Conservation (phyloP, 306 rosid species). For the Benincasa hispida region DNA sequence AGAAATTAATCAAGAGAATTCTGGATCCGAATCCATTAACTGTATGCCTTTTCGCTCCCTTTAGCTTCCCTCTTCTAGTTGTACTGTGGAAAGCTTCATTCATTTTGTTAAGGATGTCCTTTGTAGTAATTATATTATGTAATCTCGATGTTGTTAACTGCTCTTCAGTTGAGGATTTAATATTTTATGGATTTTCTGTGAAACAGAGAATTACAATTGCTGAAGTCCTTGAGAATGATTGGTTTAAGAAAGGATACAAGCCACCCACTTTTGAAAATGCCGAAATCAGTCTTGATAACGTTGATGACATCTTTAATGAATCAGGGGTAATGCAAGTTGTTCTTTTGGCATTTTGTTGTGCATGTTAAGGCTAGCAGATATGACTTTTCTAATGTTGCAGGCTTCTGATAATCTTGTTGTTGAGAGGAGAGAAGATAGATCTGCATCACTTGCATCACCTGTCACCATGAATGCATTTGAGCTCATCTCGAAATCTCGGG, state of each 20-base stretch:
- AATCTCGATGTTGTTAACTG: background rate
- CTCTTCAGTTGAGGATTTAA: background rate
- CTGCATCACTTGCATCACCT: constrained; percentile 50
- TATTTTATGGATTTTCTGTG: constrained; percentile 5
- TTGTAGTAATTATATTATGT: background rate
- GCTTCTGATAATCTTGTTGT: constrained; percentile 55
- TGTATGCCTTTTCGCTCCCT: constrained; percentile 30
- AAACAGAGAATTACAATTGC: constrained; percentile 74
- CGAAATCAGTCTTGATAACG: constrained; percentile 57
- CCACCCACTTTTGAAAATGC: constrained; percentile 70
- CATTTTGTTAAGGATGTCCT: background rate
- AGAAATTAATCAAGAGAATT: constrained; percentile 73
- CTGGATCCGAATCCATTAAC: constrained; percentile 79
- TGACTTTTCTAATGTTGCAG: constrained; percentile 21
- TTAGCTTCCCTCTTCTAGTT: background rate
- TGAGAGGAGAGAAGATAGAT: constrained; percentile 53
- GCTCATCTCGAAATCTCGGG: constrained; percentile 86
- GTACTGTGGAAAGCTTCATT: background rate
- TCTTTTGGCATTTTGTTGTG: constrained; percentile 5
- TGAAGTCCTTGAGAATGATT: constrained; percentile 78
- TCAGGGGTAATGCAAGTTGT: constrained; percentile 38
- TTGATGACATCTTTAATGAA: constrained; percentile 57
- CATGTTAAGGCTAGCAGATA: background rate
- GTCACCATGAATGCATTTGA: constrained; percentile 92
- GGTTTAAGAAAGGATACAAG: constrained; percentile 93